phyloP scores from a whole-genome alignment of 2,329 filamentous ascomycete genomes.

The Xylariaceae sp. region DNA sequence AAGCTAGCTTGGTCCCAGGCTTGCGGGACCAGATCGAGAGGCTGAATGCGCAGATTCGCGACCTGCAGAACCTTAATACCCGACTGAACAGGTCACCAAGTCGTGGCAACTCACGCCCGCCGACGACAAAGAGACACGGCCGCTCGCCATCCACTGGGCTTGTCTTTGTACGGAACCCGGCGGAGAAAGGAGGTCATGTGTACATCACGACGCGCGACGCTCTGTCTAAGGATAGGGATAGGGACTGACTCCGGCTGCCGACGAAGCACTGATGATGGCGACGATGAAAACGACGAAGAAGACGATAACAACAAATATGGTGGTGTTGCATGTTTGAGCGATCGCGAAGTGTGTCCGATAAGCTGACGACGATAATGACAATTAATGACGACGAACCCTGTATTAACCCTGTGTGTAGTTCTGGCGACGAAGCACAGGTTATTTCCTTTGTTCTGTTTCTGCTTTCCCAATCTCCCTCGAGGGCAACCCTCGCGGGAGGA shows the following conservation, averaged over 20 bases:
- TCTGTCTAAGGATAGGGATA: slow-evolving; percentile 25
- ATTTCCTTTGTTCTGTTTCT: background rate
- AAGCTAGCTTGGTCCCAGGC: slow-evolving; percentile 25
- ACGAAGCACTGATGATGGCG: background rate
- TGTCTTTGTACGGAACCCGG: slow-evolving; percentile 28
- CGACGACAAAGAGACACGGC: slow-evolving; percentile 26
- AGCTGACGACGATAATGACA: background rate
- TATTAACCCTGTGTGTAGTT: background rate
- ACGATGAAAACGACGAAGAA: background rate
- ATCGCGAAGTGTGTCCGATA: background rate
- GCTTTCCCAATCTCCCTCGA: background rate
- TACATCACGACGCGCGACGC: slow-evolving; percentile 31
- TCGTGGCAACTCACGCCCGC: slow-evolving; percentile 28
- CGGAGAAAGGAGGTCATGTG: slow-evolving; percentile 24
- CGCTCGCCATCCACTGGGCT: slow-evolving; percentile 28
- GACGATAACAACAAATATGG: background rate
- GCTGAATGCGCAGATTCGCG: slow-evolving; percentile 22
- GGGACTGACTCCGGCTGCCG: slow-evolving; percentile 3
- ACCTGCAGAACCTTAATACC: slow-evolving; percentile 19
- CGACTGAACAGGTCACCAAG: slow-evolving; percentile 23
- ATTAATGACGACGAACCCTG: background rate
- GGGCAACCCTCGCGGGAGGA: background rate
- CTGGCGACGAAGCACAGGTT: background rate
- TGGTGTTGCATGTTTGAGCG: background rate
- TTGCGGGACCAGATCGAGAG: slow-evolving; percentile 25